phyloP scores from a whole-genome alignment of 169 alveolate genomes.

The Plasmodium vivax region DNA sequence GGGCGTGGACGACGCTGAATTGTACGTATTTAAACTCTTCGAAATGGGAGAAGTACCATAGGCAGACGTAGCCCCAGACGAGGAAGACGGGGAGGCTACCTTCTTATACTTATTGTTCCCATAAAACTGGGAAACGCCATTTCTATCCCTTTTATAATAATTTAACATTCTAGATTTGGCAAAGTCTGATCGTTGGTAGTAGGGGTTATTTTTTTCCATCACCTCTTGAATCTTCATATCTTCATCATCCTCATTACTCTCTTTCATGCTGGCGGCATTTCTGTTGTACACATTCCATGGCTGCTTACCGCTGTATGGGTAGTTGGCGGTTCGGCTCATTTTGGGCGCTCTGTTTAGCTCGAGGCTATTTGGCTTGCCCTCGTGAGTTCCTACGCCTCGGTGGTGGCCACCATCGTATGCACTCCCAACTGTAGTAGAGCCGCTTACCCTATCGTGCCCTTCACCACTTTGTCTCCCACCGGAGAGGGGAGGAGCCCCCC shows the following conservation, averaged over 20 bases:
- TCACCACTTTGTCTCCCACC: not conserved
- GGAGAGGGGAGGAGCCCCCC: not conserved
- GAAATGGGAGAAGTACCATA: not conserved
- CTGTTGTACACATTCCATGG: slow-evolving; percentile 72
- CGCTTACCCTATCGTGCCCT: not conserved
- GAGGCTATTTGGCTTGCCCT: not conserved
- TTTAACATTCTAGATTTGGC: slow-evolving; percentile 1
- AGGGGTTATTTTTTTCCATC: slow-evolving; percentile 56
- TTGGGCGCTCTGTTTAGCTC: slow-evolving; percentile 4
- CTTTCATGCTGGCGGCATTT: not conserved
- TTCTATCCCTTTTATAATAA: slow-evolving; percentile 54
- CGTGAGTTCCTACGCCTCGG: not conserved
- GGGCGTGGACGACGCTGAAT: not conserved
- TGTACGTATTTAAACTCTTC: not conserved
- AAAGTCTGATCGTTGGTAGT: not conserved
- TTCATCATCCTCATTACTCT: slow-evolving; percentile 34
- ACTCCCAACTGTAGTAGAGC: not conserved
- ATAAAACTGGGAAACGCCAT: not conserved
- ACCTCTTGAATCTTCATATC: slow-evolving; percentile 52
- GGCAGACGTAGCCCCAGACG: too few relatives aligned
- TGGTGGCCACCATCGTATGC: not conserved
- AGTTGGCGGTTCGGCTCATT: not conserved
- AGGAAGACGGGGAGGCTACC: not conserved
- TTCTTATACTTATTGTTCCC: slow-evolving; percentile 22
- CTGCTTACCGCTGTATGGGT: slow-evolving; percentile 1